Evolutionary conservation across 495 filamentous ascomycete species (phyloP).

Genomic region (Penicillium goetzii): DNA sequence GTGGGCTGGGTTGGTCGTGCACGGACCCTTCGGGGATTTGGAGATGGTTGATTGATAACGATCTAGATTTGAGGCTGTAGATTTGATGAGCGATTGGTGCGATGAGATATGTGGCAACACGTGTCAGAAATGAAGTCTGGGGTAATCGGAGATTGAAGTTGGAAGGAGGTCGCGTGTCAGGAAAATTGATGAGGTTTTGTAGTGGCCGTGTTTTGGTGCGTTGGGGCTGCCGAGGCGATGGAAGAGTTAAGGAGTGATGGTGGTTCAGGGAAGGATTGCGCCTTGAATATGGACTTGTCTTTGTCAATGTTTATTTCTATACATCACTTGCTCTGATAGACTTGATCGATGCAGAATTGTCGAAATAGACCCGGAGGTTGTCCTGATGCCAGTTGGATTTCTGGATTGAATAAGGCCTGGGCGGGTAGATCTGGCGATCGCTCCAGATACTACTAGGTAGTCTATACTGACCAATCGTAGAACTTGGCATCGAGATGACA

Average conservation of each 20-base stretch:
- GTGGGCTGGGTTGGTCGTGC: neutral
- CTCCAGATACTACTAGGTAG: neutral
- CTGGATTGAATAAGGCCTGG: neutral
- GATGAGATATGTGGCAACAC: neutral
- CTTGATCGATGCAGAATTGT: neutral
- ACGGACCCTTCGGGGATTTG: slow-evolving; percentile 3
- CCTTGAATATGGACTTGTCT: neutral
- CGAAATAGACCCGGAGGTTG: neutral
- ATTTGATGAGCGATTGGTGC: neutral
- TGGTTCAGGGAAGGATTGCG: neutral
- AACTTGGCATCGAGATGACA: neutral
- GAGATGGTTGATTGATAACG: neutral
- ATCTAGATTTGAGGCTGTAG: neutral
- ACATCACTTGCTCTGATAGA: neutral
- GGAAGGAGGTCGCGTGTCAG: neutral
- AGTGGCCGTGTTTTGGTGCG: neutral
- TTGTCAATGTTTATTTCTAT: neutral
- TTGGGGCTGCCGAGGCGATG: neutral
- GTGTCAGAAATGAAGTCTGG: neutral
- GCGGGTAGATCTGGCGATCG: neutral
- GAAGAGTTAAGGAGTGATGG: no score
- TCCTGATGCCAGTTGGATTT: neutral
- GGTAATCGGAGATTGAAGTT: neutral
- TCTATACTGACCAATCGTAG: neutral
- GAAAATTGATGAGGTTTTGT: neutral